Conservation (phyloP, 2,329 filamentous ascomycete genomes). For the Leptographium lundbergii region DNA sequence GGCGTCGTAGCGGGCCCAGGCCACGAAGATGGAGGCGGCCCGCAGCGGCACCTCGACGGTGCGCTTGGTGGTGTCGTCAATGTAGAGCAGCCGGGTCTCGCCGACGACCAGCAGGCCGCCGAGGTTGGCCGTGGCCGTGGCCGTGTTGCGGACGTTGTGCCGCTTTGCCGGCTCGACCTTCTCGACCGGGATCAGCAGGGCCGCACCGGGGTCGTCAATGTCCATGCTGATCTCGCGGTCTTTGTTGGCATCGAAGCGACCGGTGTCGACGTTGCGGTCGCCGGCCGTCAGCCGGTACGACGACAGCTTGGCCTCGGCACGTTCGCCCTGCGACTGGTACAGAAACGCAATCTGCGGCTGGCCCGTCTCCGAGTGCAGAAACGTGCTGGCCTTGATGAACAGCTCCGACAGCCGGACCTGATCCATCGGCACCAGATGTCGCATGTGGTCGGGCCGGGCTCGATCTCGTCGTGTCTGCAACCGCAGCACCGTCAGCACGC, state of each 20-base stretch:
- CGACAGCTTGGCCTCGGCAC: slow-evolving; percentile 40
- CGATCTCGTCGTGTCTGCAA: slow-evolving; percentile 33
- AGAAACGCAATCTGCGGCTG: slow-evolving; percentile 46
- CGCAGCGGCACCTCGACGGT: slow-evolving; percentile 51
- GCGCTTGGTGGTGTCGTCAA: slow-evolving; percentile 63
- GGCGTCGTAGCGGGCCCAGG: slow-evolving; percentile 76
- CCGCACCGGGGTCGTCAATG: slow-evolving; percentile 42
- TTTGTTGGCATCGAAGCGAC: slow-evolving; percentile 40
- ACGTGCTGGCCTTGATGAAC: slow-evolving; percentile 45
- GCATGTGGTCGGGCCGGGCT: slow-evolving; percentile 29
- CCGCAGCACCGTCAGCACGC: slow-evolving; percentile 42
- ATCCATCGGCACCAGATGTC: slow-evolving; percentile 35
- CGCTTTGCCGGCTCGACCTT: slow-evolving; percentile 42
- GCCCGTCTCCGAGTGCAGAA: slow-evolving; percentile 44
- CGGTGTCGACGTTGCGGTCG: slow-evolving; percentile 41
- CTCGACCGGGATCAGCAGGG: slow-evolving; percentile 50
- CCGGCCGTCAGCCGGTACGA: slow-evolving; percentile 47
- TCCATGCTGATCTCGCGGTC: slow-evolving; percentile 42
- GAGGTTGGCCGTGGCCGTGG: slow-evolving; percentile 40
- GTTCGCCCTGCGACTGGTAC: slow-evolving; percentile 40
- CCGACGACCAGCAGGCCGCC: slow-evolving; percentile 65
- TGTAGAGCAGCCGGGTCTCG: slow-evolving; percentile 73
- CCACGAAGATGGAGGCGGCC: slow-evolving; percentile 76
- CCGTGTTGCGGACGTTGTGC: slow-evolving; percentile 44
- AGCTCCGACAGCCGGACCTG: slow-evolving; percentile 46